A percentile compares a stretch with the other conserved stretches of the same genome.
Conservation (phyloP, 2,329 filamentous ascomycete genomes). For the Colletotrichum costaricense region DNA sequence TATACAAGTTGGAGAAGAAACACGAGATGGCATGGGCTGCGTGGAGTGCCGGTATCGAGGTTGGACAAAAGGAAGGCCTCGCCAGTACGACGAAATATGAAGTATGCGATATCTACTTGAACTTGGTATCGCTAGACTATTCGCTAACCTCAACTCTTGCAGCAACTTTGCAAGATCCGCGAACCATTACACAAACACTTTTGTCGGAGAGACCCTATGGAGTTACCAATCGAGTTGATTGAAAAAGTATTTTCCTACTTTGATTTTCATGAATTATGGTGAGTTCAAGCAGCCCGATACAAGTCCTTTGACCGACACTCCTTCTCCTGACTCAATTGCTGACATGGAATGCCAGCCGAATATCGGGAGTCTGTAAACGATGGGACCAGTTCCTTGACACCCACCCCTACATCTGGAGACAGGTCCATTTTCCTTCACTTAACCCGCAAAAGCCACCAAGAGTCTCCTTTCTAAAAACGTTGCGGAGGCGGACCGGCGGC, state of each 20-base stretch:
- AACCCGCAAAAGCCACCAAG: slow-evolving; percentile 18
- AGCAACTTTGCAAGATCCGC: slow-evolving; percentile 50
- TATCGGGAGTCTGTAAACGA: slow-evolving; percentile 32
- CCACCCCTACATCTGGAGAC: slow-evolving; percentile 34
- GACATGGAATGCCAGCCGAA: slow-evolving; percentile 8
- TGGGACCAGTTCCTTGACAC: slow-evolving; percentile 33
- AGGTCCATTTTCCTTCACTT: slow-evolving; percentile 24
- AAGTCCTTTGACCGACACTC: too few relatives aligned
- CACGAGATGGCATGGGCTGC: slow-evolving; percentile 52
- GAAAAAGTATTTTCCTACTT: slow-evolving; percentile 49
- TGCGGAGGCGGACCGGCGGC: slow-evolving; percentile 27
- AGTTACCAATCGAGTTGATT: slow-evolving; percentile 49
- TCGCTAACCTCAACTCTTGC: neutral
- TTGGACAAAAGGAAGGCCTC: slow-evolving; percentile 42
- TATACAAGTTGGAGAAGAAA: slow-evolving; percentile 50
- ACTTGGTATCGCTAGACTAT: neutral
- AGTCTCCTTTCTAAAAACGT: slow-evolving; percentile 25
- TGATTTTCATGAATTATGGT: slow-evolving; percentile 42
- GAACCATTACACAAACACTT: slow-evolving; percentile 48
- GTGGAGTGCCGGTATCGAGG: slow-evolving; percentile 52
- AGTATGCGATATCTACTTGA: slow-evolving; percentile 39
- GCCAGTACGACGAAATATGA: slow-evolving; percentile 46
- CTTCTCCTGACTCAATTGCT: neutral
- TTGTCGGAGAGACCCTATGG: slow-evolving; percentile 48
- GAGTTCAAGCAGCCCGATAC: neutral